Percentiles rank a stretch among this genome's conserved stretches.
Conservation (phyloP, 306 rosid species). For the Fragaria vesca region DNA sequence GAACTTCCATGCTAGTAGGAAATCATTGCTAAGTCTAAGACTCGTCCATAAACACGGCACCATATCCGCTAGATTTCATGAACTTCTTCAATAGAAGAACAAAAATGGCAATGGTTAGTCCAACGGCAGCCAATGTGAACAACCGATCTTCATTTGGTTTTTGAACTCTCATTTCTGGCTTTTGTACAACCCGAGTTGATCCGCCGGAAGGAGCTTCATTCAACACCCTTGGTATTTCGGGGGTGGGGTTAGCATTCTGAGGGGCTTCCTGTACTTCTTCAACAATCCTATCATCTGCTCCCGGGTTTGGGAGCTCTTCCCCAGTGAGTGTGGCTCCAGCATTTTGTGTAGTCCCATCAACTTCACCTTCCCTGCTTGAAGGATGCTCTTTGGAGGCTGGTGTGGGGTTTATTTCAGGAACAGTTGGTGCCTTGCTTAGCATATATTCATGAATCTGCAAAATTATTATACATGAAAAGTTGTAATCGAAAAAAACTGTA, state of each 20-base stretch:
- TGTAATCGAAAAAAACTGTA: neutral
- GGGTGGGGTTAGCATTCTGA: conserved; percentile 32
- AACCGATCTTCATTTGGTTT: conserved; percentile 70
- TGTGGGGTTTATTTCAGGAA: conserved; percentile 53
- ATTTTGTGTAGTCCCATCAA: conserved; percentile 33
- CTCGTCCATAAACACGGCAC: conserved; percentile 74
- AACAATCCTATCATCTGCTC: conserved; percentile 43
- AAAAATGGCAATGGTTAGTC: conserved; percentile 81
- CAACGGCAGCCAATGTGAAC: conserved; percentile 90
- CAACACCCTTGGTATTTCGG: conserved; percentile 33
- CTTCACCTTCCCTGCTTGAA: conserved; percentile 36
- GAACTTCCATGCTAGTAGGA: conserved; percentile 16
- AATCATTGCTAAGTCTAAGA: conserved; percentile 45
- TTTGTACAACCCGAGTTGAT: conserved; percentile 42
- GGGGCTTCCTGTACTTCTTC: conserved; percentile 51
- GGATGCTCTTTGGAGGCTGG: conserved; percentile 45
- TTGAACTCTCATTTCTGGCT: conserved; percentile 45
- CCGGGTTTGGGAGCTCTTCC: conserved; percentile 41
- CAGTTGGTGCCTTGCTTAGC: conserved; percentile 74
- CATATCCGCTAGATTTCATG: conserved; percentile 62
- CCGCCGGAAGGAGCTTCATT: conserved; percentile 38
- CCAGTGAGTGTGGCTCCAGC: conserved; percentile 33
- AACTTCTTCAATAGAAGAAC: conserved; percentile 85
- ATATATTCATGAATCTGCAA: conserved; percentile 79
- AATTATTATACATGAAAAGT: neutral